Conservation (phyloP, 208 protist genomes). For the Histomonas meleagridis region DNA sequence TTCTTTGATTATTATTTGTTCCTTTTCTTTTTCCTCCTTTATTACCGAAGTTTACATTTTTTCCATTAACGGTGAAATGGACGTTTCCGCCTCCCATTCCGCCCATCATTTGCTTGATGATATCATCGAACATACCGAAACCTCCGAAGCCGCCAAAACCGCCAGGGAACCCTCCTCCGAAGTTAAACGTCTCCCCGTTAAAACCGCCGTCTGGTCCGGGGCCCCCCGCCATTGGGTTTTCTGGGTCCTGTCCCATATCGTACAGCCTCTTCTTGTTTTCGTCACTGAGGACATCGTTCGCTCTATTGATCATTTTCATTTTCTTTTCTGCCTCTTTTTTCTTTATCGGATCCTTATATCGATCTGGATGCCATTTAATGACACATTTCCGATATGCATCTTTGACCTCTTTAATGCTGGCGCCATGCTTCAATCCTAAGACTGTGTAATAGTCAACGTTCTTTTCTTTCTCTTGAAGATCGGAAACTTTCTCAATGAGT, state of each 20-base stretch:
- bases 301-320: not conserved
- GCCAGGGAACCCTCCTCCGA: too few relatives aligned
- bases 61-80: too few relatives aligned
- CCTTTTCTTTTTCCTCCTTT: too few relatives aligned
- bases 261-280: not conserved
- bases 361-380: not conserved
- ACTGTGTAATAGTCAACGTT: not conserved
- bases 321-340: slow-evolving; percentile 26
- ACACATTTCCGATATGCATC: not conserved
- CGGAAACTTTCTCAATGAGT: not conserved
- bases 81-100: too few relatives aligned
- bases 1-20: too few relatives aligned
- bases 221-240: not conserved
- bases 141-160: too few relatives aligned
- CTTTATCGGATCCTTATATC: not conserved
- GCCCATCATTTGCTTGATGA: too few relatives aligned
- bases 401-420: not conserved
- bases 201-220: too few relatives aligned
- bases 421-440: not conserved
- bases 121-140: too few relatives aligned
- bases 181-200: too few relatives aligned
- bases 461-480: slow-evolving; percentile 1
- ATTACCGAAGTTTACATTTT: too few relatives aligned
- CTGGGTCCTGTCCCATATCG: not conserved
- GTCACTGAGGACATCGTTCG: not conserved